phyloP scores from a whole-genome alignment of 1,284 basidiomycete genomes.

The Chalciporus sp. region DNA sequence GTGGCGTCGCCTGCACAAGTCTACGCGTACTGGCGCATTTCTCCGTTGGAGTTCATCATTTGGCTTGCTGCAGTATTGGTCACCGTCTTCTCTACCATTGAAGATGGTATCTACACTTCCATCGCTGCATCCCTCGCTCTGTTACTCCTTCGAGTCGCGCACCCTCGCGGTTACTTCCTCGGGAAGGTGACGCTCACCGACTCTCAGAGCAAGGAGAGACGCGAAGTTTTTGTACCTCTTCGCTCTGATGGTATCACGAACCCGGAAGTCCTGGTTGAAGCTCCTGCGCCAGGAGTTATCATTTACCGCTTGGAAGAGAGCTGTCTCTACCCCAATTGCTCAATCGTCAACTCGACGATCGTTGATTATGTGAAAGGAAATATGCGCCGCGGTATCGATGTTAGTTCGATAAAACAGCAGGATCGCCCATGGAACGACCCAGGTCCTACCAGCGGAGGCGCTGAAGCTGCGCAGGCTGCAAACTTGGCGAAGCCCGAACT shows the following conservation, averaged over 20 bases:
- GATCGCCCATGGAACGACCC: slow-evolving; percentile 98
- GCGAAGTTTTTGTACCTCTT: slow-evolving; percentile 89
- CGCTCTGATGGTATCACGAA: slow-evolving; percentile 65
- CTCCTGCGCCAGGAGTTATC: slow-evolving; percentile 86
- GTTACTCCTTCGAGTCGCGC: slow-evolving; percentile 90
- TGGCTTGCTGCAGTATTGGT: slow-evolving; percentile 88
- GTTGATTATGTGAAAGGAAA: slow-evolving; percentile 82
- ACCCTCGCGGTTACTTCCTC: slow-evolving; percentile 89
- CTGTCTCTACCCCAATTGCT: slow-evolving; percentile 92
- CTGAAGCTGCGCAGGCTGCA: slow-evolving; percentile 47
- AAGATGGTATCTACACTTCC: slow-evolving; percentile 94
- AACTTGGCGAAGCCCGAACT: slow-evolving; percentile 71
- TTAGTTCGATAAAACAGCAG: slow-evolving; percentile 58
- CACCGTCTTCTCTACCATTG: slow-evolving; percentile 87
- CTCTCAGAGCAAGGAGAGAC: slow-evolving; percentile 40
- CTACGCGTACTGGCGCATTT: slow-evolving; percentile 94
- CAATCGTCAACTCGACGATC: slow-evolving; percentile 74
- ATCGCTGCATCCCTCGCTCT: slow-evolving; percentile 81
- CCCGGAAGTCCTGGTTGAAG: slow-evolving; percentile 70
- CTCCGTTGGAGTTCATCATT: slow-evolving; percentile 92
- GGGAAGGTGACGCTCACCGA: slow-evolving; percentile 64
- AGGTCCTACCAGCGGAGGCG: slow-evolving; percentile 60
- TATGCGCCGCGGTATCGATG: slow-evolving; percentile 78
- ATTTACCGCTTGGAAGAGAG: slow-evolving; percentile 95
- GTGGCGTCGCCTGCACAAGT: slow-evolving; percentile 87